Evolutionary conservation across 768 basidiomycete genomes (phyloP), one percentile per base, ranked within the genome.

Genomic region (Grammothele lineata): DNA sequence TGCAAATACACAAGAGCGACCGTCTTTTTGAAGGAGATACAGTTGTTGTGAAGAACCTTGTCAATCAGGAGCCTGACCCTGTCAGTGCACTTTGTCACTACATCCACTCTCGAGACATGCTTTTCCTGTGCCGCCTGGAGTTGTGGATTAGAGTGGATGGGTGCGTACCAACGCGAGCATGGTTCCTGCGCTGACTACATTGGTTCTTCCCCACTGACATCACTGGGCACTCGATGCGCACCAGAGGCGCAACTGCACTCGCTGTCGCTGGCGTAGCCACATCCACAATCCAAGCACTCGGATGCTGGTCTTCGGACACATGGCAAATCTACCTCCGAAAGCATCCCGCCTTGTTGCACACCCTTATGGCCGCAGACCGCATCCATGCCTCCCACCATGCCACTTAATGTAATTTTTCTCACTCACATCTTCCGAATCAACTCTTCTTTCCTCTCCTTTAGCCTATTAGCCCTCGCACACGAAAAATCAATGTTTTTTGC

Each of bases 1-100:
- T 75, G 0, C 71, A 71, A 0, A 19, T 38, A 0, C 72, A 73
- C 48, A 76, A 75, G 40, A 66, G 64, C 5, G 68, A 73, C 50
- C 43, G n/a, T 4, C 39, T 56, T 14, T 63, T 54, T 32, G 44
- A 57, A 3, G 59, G 65, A 25, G 51, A 48, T 38, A 11, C 36
- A 0, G 25, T 65, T n/a, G 9, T 52, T 15, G 27, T 60, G 32
- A 15, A 17, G 0, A 10, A 17, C 3, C 14, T 3, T 1, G 3
- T 8, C 27, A 30, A 30, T 14, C 1, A 10, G 1, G 24, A 3
- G 0, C 18, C 33, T 21, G 45, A 54, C 24, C 39, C 53, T 0
- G 11, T 43, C 10, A 0, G 10, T 2, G 3, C 14, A 0, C 48
- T 54, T 32, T 15, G 30, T 12, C 0, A 4, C 12, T 70, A 70